Conservation (phyloP, 2,329 filamentous ascomycete species). For the Alternaria hordeiaustralica region DNA sequence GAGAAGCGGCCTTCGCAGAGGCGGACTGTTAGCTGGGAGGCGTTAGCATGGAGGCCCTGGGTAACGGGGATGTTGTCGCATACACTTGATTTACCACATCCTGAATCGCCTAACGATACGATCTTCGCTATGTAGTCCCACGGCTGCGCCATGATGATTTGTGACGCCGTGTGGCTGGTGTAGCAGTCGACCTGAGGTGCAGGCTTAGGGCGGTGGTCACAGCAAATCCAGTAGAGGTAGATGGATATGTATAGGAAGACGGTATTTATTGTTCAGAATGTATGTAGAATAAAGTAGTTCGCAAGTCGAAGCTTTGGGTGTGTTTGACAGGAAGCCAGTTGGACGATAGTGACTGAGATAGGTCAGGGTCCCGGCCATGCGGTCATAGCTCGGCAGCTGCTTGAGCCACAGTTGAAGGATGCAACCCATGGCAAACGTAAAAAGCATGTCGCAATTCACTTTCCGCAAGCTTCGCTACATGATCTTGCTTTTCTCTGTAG, state of each 20-base stretch:
- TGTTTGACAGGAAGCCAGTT: conserved; percentile 7
- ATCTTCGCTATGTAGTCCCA: conserved; percentile 99
- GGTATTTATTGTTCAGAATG: background rate
- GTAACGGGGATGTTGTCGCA: background rate
- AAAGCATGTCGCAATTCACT: background rate
- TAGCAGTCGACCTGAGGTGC: background rate
- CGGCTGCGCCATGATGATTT: conserved; percentile 62
- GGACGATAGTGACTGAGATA: background rate
- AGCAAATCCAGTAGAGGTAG: background rate
- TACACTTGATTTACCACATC: conserved; percentile 88
- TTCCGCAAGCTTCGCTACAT: background rate
- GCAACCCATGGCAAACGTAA: background rate
- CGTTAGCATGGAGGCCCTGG: conserved; percentile 16
- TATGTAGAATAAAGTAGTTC: background rate
- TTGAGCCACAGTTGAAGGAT: background rate
- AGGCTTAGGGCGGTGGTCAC: background rate
- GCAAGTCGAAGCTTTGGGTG: background rate
- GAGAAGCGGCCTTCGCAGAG: conserved; percentile 97
- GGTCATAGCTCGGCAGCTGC: conserved; percentile 24
- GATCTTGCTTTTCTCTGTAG: background rate
- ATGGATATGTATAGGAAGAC: background rate
- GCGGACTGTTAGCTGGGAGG: conserved; percentile 77
- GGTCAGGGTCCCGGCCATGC: conserved; percentile 20
- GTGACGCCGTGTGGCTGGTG: conserved; percentile 10
- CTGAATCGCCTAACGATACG: conserved; percentile 95